Base-by-base conservation (phyloP, 1,139 yeast genomes). In the Nakaseomyces uthaithaninus region DNA sequence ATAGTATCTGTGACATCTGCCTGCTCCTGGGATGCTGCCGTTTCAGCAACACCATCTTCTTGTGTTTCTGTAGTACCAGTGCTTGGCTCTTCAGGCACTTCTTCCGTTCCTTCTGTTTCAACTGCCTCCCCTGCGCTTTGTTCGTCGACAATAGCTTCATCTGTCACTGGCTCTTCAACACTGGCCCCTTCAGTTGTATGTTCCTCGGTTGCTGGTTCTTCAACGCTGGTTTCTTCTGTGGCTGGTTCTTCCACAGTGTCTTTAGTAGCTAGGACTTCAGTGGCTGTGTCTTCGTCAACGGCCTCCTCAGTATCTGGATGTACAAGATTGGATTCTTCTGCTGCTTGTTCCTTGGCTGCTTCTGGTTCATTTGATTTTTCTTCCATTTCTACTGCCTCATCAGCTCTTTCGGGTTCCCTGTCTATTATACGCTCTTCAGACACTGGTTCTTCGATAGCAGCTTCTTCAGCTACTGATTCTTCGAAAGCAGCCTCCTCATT, bases 151-250 rank as follows among this genome's bases (percentile, higher is more conserved):
- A 12, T 15, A 16, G 93, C 86, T 95, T 94, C 60, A 65, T 65
- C 36, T 16, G 30, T 31, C 15, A 11, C 40, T 28, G 23, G 20
- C 12, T 25, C 40, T 20, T 41, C 36, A 17, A 23, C 16, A 8
- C 3, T 19, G 23, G 25, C 17, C n/a, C 7, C 25, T 26, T 33
- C 36, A 14, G 39, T 37, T 7, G 22, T 22, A 12, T 16, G 40
- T 28, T 18, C 39, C 7, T 34, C 38, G n/a, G 10, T 19, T 5
- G 10, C 33, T 28, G 93, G 86, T 95, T 94, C 60, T 65, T 65
- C 27, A 65, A 75, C 48, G 63, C 76, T 45, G 89, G 89, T 39
- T 59, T 63, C 40, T 87, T 82, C 52, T 77, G 69, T 41, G 75
- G 50, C 95, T 95, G 15, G 26, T 11, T 15, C 26, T n/a, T 25